Conservation (phyloP, 805 yeast genomes). For the Kregervanrija delftensis region DNA sequence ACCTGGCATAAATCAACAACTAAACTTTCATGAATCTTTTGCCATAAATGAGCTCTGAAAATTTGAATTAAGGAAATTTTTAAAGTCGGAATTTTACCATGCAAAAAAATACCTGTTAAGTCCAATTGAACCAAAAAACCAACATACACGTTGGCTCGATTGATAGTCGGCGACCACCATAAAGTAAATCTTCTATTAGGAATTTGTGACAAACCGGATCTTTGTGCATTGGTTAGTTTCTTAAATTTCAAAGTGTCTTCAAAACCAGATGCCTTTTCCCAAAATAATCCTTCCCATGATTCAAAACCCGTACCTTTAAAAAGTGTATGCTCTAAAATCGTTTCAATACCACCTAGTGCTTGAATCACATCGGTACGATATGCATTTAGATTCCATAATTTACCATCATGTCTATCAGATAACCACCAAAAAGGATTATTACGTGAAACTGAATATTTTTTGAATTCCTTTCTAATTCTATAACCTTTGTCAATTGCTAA, state of each 20-base stretch:
- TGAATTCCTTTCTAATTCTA: constrained; percentile 72
- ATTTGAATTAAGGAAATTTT: constrained; percentile 94
- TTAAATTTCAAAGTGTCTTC: constrained; percentile 94
- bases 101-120: constrained; percentile 92
- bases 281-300: constrained; percentile 96
- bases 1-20: constrained; percentile 93
- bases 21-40: constrained; percentile 92
- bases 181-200: constrained; percentile 95
- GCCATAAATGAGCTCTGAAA: constrained; percentile 98
- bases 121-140: constrained; percentile 96
- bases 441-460: constrained; percentile 62
- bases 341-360: constrained; percentile 95
- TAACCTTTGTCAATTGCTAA: constrained; percentile 94
- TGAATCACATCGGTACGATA: constrained; percentile 95
- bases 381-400: constrained; percentile 86
- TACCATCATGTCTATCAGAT: constrained; percentile 87
- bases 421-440: constrained; percentile 97
- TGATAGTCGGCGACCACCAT: constrained; percentile 99
- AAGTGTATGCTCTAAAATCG: constrained; percentile 88
- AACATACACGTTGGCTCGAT: constrained; percentile 95
- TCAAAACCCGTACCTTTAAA: constrained; percentile 97
- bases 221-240: constrained; percentile 93
- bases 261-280: constrained; percentile 98
- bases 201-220: constrained; percentile 94
- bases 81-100: constrained; percentile 95